Percentiles rank a stretch among this genome's conserved stretches.
Evolutionary conservation across 768 basidiomycete species (phyloP).

Genomic region (Boletus reticulatus): DNA sequence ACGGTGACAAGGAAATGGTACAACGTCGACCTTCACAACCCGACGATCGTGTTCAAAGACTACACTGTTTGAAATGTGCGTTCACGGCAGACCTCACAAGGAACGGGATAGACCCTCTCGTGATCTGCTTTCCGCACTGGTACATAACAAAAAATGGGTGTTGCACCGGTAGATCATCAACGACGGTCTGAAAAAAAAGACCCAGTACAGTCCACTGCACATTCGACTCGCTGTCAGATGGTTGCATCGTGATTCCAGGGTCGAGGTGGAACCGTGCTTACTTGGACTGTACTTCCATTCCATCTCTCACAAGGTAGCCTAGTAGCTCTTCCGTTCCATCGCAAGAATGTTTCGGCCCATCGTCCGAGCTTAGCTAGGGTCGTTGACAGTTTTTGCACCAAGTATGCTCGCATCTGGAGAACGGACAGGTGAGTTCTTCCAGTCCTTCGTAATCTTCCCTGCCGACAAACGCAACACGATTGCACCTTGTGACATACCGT

Average conservation of each 20-base stretch:
- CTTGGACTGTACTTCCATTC: constrained; percentile 70
- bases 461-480: constrained; percentile 47
- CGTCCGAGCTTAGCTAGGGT: constrained; percentile 29
- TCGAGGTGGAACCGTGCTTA: constrained; percentile 13
- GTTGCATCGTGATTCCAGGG: constrained; percentile 35
- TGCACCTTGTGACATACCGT: constrained; percentile 40
- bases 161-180: constrained; percentile 37
- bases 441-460: constrained; percentile 41
- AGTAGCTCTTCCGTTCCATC: constrained; percentile 57
- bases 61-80: constrained; percentile 35
- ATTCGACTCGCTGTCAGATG: constrained; percentile 52
- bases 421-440: constrained; percentile 48
- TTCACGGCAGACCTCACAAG: constrained; percentile 33
- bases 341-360: constrained; percentile 55
- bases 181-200: background rate
- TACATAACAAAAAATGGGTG: constrained; percentile 59
- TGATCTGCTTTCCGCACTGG: constrained; percentile 46
- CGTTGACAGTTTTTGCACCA: no score
- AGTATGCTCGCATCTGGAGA: no score
- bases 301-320: constrained; percentile 38
- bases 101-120: constrained; percentile 30
- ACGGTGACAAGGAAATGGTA: no score
- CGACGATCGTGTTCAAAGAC: constrained; percentile 15
- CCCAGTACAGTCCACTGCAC: background rate
- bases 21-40: background rate